These are phyloP conservation scores for Magnusiomyces fungicola DNA, from an alignment of 1,139 yeast genomes.

Conservation along the genomic window DNA sequence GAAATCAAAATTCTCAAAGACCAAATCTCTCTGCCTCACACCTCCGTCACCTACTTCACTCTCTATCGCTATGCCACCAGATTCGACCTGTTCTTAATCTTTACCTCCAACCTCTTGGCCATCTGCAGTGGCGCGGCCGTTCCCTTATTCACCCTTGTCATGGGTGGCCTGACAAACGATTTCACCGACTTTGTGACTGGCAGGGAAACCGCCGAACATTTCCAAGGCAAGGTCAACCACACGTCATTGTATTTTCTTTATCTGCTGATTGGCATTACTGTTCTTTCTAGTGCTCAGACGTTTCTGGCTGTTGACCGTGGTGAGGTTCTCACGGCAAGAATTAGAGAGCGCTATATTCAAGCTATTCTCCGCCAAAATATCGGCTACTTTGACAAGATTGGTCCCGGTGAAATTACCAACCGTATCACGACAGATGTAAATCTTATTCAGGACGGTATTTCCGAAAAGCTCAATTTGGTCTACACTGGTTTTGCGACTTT, in stretches of 20 bases:
- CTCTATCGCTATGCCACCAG: conserved; percentile 33
- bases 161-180: conserved; percentile 35
- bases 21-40: conserved; percentile 27
- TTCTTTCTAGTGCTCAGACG: conserved; percentile 30
- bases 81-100: conserved; percentile 25
- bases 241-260: conserved; percentile 35
- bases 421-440: conserved; percentile 40
- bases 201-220: conserved; percentile 25
- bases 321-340: conserved; percentile 37
- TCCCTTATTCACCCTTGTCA: conserved; percentile 36
- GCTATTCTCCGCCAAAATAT: conserved; percentile 39
- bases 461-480: conserved; percentile 39
- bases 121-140: conserved; percentile 35
- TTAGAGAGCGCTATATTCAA: conserved; percentile 34
- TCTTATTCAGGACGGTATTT: conserved; percentile 39
- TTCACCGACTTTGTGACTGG: conserved; percentile 31
- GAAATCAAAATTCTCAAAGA: conserved; percentile 31
- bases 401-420: conserved; percentile 40
- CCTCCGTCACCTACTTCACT: conserved; percentile 26
- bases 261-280: conserved; percentile 35
- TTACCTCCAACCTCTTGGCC: conserved; percentile 29
- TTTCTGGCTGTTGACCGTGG: conserved; percentile 36
- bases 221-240: conserved; percentile 31
- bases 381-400: conserved; percentile 40
- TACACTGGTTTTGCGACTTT: conserved; percentile 35